Percentiles rank a stretch among this genome's conserved stretches.
phyloP scores from a whole-genome alignment of 176 grass and related monocot genomes.

The Canna indica region DNA sequence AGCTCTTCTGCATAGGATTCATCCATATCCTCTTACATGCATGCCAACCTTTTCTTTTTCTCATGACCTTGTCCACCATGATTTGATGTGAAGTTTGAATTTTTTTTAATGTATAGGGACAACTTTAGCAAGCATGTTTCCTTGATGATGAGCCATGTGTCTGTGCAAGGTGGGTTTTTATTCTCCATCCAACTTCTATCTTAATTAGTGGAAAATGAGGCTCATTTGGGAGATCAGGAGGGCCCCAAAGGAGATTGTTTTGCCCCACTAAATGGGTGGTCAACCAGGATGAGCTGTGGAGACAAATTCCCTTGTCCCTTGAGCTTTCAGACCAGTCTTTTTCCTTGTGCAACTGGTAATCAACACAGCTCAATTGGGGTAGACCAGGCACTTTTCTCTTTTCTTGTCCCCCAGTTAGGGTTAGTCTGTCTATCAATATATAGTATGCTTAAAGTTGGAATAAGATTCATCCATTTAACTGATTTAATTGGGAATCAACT shows the following conservation, averaged over 20 bases:
- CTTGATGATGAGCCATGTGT: conserved; percentile 1
- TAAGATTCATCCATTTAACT: too few relatives aligned
- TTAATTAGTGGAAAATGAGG: not conserved
- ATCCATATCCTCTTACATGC: not conserved
- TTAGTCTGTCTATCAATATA: not conserved
- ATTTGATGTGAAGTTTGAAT: not conserved
- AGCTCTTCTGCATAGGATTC: not conserved
- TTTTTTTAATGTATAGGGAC: not conserved
- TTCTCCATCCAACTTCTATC: not conserved
- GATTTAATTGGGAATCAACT: too few relatives aligned
- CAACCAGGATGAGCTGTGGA: not conserved
- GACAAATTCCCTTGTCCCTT: not conserved
- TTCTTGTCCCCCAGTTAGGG: not conserved
- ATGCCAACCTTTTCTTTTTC: not conserved
- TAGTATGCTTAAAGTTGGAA: too few relatives aligned
- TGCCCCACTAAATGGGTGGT: not conserved
- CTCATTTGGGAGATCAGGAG: too few relatives aligned
- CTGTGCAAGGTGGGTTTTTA: not conserved
- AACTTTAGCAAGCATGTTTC: not conserved
- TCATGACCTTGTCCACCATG: not conserved
- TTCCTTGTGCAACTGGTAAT: not conserved
- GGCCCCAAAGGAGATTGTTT: too few relatives aligned
- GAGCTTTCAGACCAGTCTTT: not conserved
- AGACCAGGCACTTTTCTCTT: not conserved
- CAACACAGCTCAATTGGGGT: not conserved